These are phyloP conservation scores for Adenanthera pavonina DNA, from an alignment of 306 rosid species.

Conservation along the genomic window DNA sequence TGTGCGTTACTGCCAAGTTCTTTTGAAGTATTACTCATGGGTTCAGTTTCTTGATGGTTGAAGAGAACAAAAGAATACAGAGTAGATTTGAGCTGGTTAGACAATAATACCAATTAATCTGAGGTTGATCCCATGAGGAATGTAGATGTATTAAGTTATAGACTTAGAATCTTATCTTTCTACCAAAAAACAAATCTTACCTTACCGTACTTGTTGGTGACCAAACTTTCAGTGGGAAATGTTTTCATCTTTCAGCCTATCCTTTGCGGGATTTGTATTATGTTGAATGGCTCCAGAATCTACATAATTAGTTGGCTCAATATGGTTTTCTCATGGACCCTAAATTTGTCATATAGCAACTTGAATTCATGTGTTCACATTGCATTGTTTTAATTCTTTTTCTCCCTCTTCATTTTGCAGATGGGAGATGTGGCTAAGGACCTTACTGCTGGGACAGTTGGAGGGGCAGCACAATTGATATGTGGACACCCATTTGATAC, in stretches of 20 bases:
- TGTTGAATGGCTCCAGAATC: neutral
- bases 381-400: neutral
- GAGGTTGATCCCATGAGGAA: neutral
- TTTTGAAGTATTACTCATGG: neutral
- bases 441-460: conserved; percentile 88
- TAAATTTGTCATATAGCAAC: neutral
- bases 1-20: neutral
- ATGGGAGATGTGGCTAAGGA: conserved; percentile 97
- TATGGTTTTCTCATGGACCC: neutral
- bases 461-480: conserved; percentile 94
- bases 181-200: too few relatives aligned
- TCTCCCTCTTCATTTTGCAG: conserved; percentile 39
- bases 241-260: neutral
- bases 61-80: conserved; percentile 11
- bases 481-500: conserved; percentile 96
- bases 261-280: neutral
- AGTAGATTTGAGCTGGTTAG: neutral
- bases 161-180: conserved; percentile 7
- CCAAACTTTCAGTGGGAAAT: neutral
- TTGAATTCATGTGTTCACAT: neutral
- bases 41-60: conserved; percentile 1
- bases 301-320: neutral
- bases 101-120: neutral
- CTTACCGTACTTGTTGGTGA: neutral
- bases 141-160: neutral